Evolutionary conservation across 768 basidiomycete genomes (phyloP).

Genomic region (Austroboletus festivus): DNA sequence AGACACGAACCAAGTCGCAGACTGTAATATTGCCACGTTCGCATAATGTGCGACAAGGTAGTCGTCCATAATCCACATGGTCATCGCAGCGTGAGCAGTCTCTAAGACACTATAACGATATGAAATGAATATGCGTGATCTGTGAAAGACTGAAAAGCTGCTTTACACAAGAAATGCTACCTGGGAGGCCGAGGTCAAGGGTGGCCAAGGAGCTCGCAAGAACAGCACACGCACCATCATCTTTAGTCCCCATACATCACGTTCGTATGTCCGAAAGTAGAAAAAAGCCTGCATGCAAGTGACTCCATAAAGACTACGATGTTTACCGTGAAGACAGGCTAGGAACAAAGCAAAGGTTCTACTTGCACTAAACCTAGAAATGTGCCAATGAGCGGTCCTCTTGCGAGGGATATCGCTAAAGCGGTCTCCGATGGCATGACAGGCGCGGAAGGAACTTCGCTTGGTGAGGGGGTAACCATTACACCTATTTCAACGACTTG

Average conservation of each 20-base stretch:
- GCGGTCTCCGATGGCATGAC: conserved; percentile 7
- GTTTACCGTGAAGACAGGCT: conserved; percentile 1
- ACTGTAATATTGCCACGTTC: conserved; percentile 3
- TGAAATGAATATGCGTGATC: neutral
- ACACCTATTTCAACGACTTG: neutral
- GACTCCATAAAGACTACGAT: conserved; percentile 25
- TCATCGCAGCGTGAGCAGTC: conserved; percentile 19
- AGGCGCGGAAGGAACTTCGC: neutral
- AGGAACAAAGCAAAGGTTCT: neutral
- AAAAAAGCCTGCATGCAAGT: conserved; percentile 29
- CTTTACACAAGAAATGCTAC: conserved; percentile 21
- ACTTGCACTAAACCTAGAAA: conserved; percentile 24
- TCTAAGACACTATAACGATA: conserved; percentile 16
- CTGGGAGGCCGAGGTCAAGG: conserved; percentile 6
- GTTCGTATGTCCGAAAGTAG: conserved; percentile 25
- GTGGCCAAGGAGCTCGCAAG: neutral
- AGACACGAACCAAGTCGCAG: conserved; percentile 21
- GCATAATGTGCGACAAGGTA: conserved; percentile 22
- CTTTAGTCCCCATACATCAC: conserved; percentile 19
- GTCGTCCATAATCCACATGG: conserved; percentile 24
- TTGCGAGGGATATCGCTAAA: conserved; percentile 10
- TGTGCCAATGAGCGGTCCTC: conserved; percentile 29
- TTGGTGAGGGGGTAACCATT: neutral
- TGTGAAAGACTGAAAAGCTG: neutral
- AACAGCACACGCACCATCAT: conserved; percentile 20